phyloP scores from a whole-genome alignment of 2,329 filamentous ascomycete genomes.

The Coniochaeta sp. region DNA sequence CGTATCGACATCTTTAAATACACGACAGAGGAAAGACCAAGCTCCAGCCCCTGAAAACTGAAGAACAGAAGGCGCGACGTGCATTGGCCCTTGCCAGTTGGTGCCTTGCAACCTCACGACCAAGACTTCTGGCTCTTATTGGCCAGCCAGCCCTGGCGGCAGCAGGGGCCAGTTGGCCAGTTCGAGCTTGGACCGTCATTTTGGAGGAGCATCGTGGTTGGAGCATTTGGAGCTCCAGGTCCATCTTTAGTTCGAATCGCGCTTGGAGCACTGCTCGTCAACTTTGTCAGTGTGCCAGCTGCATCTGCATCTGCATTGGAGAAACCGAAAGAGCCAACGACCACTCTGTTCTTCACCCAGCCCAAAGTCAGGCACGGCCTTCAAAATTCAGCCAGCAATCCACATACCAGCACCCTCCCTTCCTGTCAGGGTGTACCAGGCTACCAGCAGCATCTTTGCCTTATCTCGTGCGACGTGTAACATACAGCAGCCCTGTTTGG shows the following conservation, averaged over 20 bases:
- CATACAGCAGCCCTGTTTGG: constrained; percentile 11
- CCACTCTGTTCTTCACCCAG: not conserved
- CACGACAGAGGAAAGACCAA: too few relatives aligned
- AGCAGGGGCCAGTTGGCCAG: constrained; percentile 7
- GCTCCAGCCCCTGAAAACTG: constrained; percentile 1
- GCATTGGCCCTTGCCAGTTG: constrained; percentile 13
- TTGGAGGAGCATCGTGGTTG: constrained; percentile 10
- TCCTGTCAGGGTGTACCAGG: not conserved
- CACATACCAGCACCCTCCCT: not conserved
- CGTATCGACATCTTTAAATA: too few relatives aligned
- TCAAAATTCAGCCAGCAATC: not conserved
- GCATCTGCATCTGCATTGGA: not conserved
- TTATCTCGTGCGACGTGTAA: not conserved
- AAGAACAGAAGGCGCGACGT: not conserved
- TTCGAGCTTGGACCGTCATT: constrained; percentile 8
- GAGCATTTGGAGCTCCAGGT: not conserved
- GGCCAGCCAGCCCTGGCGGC: constrained; percentile 10
- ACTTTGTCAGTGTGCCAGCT: not conserved
- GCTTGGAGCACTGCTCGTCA: not conserved
- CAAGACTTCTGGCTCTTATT: constrained; percentile 18
- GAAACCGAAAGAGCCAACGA: not conserved
- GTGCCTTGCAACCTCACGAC: constrained; percentile 29
- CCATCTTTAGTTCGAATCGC: not conserved
- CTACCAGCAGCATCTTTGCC: not conserved
- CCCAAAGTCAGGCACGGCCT: not conserved